A percentile compares a stretch with the other conserved stretches of the same genome.
phyloP scores from a whole-genome alignment of 169 alveolate genomes.

The Amoebophrya sp. region DNA sequence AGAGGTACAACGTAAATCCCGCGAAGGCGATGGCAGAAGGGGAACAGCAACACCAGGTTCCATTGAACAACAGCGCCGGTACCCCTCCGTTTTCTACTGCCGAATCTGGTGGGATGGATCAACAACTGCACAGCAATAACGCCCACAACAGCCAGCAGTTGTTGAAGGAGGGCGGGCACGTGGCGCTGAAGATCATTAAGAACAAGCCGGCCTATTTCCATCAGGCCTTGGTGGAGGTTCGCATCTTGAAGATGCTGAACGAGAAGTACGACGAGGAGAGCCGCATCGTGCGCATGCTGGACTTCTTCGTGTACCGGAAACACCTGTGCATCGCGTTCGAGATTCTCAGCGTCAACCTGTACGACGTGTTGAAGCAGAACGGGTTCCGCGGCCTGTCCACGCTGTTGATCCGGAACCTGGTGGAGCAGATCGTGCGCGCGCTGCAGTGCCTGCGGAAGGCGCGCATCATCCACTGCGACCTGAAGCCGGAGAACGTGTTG shows the following conservation, averaged over 20 bases:
- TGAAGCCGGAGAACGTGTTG: slow-evolving; percentile 77
- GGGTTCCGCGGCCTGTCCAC: slow-evolving; percentile 55
- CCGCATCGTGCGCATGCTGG: slow-evolving; percentile 52
- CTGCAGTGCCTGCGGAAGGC: slow-evolving; percentile 56
- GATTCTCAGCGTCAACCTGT: slow-evolving; percentile 51
- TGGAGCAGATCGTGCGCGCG: slow-evolving; percentile 61
- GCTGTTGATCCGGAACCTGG: slow-evolving; percentile 57
- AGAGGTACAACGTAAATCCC: no score
- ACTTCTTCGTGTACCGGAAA: slow-evolving; percentile 54
- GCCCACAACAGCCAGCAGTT: neutral
- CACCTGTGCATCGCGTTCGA: slow-evolving; percentile 62
- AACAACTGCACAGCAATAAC: neutral
- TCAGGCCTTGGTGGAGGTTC: slow-evolving; percentile 54
- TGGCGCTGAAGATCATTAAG: slow-evolving; percentile 55
- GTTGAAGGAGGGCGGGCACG: no score
- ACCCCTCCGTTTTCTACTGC: no score
- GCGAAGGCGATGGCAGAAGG: no score
- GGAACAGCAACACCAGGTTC: no score
- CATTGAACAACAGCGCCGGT: neutral
- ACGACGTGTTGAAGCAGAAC: slow-evolving; percentile 52
- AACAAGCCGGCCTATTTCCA: slow-evolving; percentile 58
- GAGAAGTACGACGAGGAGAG: neutral
- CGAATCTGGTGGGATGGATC: neutral
- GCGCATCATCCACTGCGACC: slow-evolving; percentile 70
- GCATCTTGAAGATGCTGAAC: slow-evolving; percentile 50